Evolutionary conservation across 192 early-diverging fungal species (phyloP).

Genomic region (Linnemannia exigua): DNA sequence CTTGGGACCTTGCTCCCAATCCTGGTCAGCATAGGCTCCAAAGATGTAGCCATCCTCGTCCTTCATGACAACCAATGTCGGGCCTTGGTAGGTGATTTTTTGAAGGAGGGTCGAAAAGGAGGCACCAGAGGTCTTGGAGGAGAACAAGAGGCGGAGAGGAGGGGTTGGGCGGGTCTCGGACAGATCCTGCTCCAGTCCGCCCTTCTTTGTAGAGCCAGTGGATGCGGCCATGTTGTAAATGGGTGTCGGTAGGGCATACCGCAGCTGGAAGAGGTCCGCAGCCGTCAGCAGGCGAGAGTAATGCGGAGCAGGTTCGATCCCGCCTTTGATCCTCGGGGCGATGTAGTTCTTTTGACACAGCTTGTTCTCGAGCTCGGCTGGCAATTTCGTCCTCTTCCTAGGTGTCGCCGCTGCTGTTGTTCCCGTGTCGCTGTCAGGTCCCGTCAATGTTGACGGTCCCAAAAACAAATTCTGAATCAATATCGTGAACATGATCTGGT

Average conservation of each 20-base stretch:
- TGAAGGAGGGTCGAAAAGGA: slow-evolving; percentile 66
- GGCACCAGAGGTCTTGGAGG: slow-evolving; percentile 61
- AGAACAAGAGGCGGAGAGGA: slow-evolving; percentile 58
- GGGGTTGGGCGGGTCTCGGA: slow-evolving; percentile 29
- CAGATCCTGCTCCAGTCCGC: neutral
- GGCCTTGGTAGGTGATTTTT: slow-evolving; percentile 60
- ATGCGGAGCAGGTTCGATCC: slow-evolving; percentile 30
- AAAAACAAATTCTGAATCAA: slow-evolving; percentile 52
- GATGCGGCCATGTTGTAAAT: slow-evolving; percentile 21
- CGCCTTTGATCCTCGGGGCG: slow-evolving; percentile 43
- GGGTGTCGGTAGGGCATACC: slow-evolving; percentile 43
- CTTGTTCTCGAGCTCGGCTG: slow-evolving; percentile 38
- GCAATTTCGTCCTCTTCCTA: slow-evolving; percentile 21
- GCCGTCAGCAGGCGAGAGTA: slow-evolving; percentile 57
- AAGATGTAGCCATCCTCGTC: slow-evolving; percentile 72
- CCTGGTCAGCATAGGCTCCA: slow-evolving; percentile 75
- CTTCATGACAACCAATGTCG: slow-evolving; percentile 64
- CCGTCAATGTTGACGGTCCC: slow-evolving; percentile 15
- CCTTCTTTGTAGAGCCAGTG: slow-evolving; percentile 5
- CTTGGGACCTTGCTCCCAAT: slow-evolving; percentile 67
- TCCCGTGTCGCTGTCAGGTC: neutral
- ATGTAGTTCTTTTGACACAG: slow-evolving; percentile 46
- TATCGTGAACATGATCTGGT: slow-evolving; percentile 48
- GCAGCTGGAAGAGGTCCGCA: slow-evolving; percentile 58
- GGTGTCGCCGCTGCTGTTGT: neutral